Conservation (phyloP, 2,329 filamentous ascomycete genomes). For the Ophiocordyceps sinensis region DNA sequence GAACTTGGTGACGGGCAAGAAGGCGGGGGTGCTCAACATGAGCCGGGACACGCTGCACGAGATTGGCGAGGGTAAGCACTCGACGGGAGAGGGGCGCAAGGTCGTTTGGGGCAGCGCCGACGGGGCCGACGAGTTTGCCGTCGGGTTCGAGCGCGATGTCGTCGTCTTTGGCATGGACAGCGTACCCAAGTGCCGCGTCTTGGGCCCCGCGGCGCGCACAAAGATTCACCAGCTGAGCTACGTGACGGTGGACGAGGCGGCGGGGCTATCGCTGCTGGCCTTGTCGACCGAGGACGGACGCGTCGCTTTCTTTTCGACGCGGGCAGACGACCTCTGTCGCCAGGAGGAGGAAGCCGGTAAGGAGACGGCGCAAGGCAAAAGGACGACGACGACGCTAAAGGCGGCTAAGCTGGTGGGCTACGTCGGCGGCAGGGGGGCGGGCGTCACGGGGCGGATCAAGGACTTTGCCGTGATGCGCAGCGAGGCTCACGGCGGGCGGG, state of each 20-base stretch:
- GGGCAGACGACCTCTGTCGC: constrained; percentile 27
- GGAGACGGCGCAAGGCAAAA: constrained; percentile 15
- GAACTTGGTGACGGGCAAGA: constrained; percentile 94
- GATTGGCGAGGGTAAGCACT: constrained; percentile 62
- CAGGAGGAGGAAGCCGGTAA: not conserved
- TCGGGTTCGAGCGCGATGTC: constrained; percentile 75
- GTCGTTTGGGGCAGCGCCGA: constrained; percentile 67
- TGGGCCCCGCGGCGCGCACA: constrained; percentile 35
- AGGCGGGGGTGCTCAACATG: constrained; percentile 86
- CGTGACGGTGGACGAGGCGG: constrained; percentile 34
- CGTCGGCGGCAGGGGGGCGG: constrained; percentile 58
- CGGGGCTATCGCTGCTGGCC: constrained; percentile 40
- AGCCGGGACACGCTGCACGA: constrained; percentile 55
- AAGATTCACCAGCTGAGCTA: constrained; percentile 80
- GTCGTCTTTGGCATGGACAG: constrained; percentile 84
- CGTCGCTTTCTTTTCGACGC: constrained; percentile 69
- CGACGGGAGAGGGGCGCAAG: constrained; percentile 66
- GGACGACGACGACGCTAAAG: constrained; percentile 22
- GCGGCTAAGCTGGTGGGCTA: constrained; percentile 58
- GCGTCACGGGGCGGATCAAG: constrained; percentile 64
- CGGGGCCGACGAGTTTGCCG: constrained; percentile 67
- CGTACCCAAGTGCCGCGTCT: constrained; percentile 58
- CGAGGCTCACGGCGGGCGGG: constrained; percentile 17
- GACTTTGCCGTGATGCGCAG: constrained; percentile 59
- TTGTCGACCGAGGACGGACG: constrained; percentile 84